phyloP scores from a whole-genome alignment of 495 filamentous ascomycete species.

The Penicillium samsonianum region DNA sequence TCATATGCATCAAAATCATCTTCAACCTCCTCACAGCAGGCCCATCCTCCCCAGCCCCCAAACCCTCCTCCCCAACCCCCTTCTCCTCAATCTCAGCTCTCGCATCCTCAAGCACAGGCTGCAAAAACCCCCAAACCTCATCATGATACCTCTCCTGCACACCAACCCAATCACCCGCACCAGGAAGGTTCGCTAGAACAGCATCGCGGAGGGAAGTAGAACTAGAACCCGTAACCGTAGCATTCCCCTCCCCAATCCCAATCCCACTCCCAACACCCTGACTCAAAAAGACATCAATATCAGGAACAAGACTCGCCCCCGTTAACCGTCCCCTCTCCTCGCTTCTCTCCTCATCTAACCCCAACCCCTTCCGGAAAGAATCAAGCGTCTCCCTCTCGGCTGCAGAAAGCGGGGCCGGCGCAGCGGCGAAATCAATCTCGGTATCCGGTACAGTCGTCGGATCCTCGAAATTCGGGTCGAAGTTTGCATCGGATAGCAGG shows the following conservation, averaged over 20 bases:
- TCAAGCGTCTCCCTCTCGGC: conserved; percentile 39
- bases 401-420: conserved; percentile 26
- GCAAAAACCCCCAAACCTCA: conserved; percentile 76
- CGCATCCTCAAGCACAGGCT: conserved; percentile 63
- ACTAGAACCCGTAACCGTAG: background rate
- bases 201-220: conserved; percentile 30
- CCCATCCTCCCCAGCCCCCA: conserved; percentile 31
- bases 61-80: conserved; percentile 43
- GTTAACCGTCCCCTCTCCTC: conserved; percentile 19
- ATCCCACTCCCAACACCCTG: conserved; percentile 8
- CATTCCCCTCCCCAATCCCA: background rate
- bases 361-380: conserved; percentile 33
- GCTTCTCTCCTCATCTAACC: background rate
- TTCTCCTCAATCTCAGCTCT: conserved; percentile 54
- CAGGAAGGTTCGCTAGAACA: conserved; percentile 35
- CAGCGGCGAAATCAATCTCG: conserved; percentile 29
- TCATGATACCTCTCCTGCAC: conserved; percentile 69
- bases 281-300: conserved; percentile 41
- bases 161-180: conserved; percentile 56
- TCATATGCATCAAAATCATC: conserved; percentile 54
- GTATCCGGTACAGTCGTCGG: conserved; percentile 32
- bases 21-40: conserved; percentile 51
- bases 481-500: conserved; percentile 54
- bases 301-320: conserved; percentile 42
- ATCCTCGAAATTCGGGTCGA: conserved; percentile 50